These are phyloP conservation scores for Cutaneotrichosporon sp. DNA, from an alignment of 1,284 basidiomycete genomes.

Conservation along the genomic window DNA sequence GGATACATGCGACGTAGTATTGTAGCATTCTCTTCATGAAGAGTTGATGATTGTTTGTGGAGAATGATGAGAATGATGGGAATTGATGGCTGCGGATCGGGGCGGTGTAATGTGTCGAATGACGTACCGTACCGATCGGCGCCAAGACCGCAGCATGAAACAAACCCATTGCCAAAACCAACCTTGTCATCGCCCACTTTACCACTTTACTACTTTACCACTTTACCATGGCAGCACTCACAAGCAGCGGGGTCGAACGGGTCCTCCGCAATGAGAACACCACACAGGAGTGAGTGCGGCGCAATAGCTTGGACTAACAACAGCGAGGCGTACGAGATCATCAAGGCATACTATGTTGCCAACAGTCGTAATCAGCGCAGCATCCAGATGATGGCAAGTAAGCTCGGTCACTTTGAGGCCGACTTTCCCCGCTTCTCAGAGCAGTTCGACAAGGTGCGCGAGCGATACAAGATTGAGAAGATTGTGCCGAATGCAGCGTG, in stretches of 20 bases:
- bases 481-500: conserved; percentile 1
- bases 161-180: neutral
- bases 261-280: neutral
- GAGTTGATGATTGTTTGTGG: too few species aligned
- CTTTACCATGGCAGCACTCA: conserved; percentile 5
- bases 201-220: neutral
- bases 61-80: neutral
- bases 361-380: conserved; percentile 8
- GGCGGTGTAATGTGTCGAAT: neutral
- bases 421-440: neutral
- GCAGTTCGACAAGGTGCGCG: neutral
- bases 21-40: conserved; percentile 1
- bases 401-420: conserved; percentile 3
- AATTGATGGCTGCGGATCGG: neutral
- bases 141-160: neutral
- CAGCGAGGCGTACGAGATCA: conserved; percentile 4
- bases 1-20: neutral
- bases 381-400: conserved; percentile 3
- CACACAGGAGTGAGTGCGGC: conserved; percentile 4
- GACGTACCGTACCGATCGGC: neutral
- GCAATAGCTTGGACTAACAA: neutral
- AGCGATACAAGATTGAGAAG: conserved; percentile 2
- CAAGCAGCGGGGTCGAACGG: conserved; percentile 6
- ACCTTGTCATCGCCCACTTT: neutral
- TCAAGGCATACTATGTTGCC: conserved; percentile 7